Conservation (phyloP, 345 rosid species). For the Psidium guajava region DNA sequence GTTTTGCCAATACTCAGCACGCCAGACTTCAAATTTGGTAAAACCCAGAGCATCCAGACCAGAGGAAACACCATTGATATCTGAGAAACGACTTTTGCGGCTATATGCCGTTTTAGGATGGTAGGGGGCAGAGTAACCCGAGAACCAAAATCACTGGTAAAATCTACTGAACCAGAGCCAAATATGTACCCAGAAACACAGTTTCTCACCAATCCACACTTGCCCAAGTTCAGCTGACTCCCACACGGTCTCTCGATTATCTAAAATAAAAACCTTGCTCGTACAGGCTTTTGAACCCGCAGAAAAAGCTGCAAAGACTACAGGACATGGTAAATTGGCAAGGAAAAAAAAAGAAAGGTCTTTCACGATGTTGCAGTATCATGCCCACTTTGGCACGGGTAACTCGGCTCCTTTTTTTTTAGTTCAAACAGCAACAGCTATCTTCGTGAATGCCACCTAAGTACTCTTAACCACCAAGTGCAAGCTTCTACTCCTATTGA, state of each 20-base stretch:
- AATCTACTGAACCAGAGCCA: conserved; percentile 85
- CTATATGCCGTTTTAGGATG: conserved; percentile 58
- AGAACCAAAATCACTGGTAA: conserved; percentile 67
- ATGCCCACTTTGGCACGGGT: too few relatives aligned
- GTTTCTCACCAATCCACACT: conserved; percentile 48
- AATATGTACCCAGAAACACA: conserved; percentile 83
- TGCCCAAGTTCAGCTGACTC: conserved; percentile 53
- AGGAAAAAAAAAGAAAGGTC: too few relatives aligned
- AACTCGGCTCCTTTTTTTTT: background rate
- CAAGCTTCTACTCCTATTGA: background rate
- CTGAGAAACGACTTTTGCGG: conserved; percentile 68
- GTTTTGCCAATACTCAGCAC: conserved; percentile 78
- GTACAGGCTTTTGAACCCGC: conserved; percentile 87
- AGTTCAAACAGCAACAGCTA: background rate
- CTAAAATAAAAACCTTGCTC: conserved; percentile 53
- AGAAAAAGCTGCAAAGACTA: conserved; percentile 71
- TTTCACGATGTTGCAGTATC: too few relatives aligned
- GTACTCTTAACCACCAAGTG: background rate
- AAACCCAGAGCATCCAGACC: conserved; percentile 76
- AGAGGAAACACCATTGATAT: conserved; percentile 61
- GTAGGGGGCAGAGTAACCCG: conserved; percentile 57
- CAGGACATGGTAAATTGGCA: conserved; percentile 37
- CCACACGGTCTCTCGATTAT: conserved; percentile 45
- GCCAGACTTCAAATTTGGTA: conserved; percentile 78
- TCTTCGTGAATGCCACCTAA: background rate